Evolutionary conservation across 169 alveolate species (phyloP), one percentile per base, ranked within the genome.

Genomic region (Cryptosporidium sp.): DNA sequence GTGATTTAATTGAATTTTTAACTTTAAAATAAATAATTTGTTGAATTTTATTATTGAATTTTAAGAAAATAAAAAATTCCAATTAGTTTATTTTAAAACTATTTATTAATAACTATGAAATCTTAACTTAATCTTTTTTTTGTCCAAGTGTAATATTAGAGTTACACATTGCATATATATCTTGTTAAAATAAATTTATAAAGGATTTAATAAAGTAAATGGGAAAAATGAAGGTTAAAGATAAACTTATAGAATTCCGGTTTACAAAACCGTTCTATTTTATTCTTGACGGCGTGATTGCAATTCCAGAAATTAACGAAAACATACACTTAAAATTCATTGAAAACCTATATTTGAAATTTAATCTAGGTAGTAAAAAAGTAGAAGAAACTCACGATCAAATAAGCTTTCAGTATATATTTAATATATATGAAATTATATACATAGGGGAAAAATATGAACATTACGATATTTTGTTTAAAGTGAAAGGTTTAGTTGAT

Each of bases 391-490:
- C 2, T 35, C 26, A 26, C 12, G 35, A 21, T 3, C 35, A n/a
- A 55, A 55, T 55, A 16, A 26, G 8, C 4, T n/a, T 5, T 39
- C 39, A 70, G 12, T 70, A 70, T 18, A 9, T 18, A 29, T 73
- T 26, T 21, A 59, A 73, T 33, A 7, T 73, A 31, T 51, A 73
- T 73, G 86, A 73, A 62, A 29, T 73, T 9, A 6, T 73, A 16
- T 55, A 52, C 35, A 73, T 73, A 16, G 50, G 71, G 4, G 86
- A 73, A 35, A 73, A 55, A 59, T 73, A 9, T 35, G 18, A 6
- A 0, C 31, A 73, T 52, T 16, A 18, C 0, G 37, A 73, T n/a
- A 52, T 73, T 3, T 52, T 51, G 4, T 21, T 73, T 26, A 55
- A 55, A 26, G 18, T 55, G 3, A 55, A 23, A 26, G 21, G 21